These are phyloP conservation scores for Cicer judaicum DNA, from an alignment of 306 rosid species.

Conservation along the genomic window DNA sequence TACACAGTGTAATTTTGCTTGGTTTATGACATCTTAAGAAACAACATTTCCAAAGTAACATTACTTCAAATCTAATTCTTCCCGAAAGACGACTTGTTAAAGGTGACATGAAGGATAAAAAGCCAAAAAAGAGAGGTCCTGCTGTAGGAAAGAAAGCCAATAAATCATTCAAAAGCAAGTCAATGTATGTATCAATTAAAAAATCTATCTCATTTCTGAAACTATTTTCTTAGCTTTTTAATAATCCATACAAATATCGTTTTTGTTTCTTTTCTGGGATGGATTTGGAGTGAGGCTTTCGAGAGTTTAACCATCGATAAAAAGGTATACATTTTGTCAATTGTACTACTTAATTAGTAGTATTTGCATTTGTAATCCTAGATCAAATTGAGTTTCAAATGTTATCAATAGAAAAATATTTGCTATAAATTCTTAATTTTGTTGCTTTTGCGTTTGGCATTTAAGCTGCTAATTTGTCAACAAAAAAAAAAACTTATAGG, in stretches of 20 bases:
- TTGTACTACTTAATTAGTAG: too few species aligned
- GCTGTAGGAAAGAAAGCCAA: conserved; percentile 67
- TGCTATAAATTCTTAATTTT: neutral
- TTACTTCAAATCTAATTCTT: conserved; percentile 38
- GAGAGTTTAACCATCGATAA: neutral
- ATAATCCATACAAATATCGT: neutral
- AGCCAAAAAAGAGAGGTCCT: conserved; percentile 57
- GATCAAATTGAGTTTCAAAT: neutral
- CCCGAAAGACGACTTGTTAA: conserved; percentile 57
- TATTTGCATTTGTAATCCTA: conserved; percentile 38
- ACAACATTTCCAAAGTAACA: conserved; percentile 8
- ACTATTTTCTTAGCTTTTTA: conserved; percentile 8
- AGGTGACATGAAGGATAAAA: conserved; percentile 83
- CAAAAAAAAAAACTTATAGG: too few species aligned
- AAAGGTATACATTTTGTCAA: too few species aligned
- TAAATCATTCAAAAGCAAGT: conserved; percentile 85
- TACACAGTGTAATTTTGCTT: neutral
- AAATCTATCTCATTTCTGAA: conserved; percentile 2
- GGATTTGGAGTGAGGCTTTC: neutral
- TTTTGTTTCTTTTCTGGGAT: conserved; percentile 25
- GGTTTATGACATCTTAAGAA: conserved; percentile 19
- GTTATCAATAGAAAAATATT: conserved; percentile 4
- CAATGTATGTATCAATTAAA: conserved; percentile 62
- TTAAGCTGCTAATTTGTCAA: too few species aligned
- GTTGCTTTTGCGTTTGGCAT: neutral